Percentiles rank a stretch among this genome's conserved stretches.
These are phyloP conservation scores for Vitis vinifera DNA, from an alignment of 164 flowering plant species.

Conservation along the genomic window DNA sequence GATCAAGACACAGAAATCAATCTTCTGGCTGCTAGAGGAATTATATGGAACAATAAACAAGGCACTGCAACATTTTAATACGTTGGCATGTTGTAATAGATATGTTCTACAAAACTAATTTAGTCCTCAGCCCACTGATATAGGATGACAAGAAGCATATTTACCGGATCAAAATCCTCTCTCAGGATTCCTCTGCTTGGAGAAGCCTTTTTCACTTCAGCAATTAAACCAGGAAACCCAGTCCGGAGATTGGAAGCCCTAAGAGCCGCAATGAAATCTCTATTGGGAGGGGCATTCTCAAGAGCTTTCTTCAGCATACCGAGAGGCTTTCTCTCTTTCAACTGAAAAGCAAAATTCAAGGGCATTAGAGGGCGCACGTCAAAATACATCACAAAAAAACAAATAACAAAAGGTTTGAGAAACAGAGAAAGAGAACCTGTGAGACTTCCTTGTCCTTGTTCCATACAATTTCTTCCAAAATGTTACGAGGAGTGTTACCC, in stretches of 20 bases:
- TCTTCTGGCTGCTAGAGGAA: too few relatives aligned
- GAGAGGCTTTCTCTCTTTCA: conserved; percentile 66
- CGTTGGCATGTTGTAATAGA: too few relatives aligned
- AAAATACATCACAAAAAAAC: background rate
- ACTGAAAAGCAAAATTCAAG: conserved; percentile 30
- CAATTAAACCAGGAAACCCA: conserved; percentile 87
- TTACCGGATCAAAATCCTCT: conserved; percentile 93
- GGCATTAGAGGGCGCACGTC: conserved; percentile 1
- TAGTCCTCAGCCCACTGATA: too few relatives aligned
- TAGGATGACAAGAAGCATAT: background rate
- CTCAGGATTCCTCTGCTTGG: conserved; percentile 92
- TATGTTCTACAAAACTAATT: too few relatives aligned
- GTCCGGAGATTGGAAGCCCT: conserved; percentile 65
- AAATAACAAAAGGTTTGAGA: too few relatives aligned
- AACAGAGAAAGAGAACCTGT: conserved; percentile 28
- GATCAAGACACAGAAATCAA: too few relatives aligned
- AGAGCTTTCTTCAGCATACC: conserved; percentile 41
- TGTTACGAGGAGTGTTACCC: conserved; percentile 89
- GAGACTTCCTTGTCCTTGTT: conserved; percentile 78
- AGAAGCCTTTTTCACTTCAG: conserved; percentile 99
- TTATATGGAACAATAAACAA: too few relatives aligned
- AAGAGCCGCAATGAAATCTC: conserved; percentile 88
- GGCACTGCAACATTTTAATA: too few relatives aligned
- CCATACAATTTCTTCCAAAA: conserved; percentile 95
- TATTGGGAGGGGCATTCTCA: conserved; percentile 62